Conservation (phyloP, 345 rosid genomes). For the Salix suchowensis region DNA sequence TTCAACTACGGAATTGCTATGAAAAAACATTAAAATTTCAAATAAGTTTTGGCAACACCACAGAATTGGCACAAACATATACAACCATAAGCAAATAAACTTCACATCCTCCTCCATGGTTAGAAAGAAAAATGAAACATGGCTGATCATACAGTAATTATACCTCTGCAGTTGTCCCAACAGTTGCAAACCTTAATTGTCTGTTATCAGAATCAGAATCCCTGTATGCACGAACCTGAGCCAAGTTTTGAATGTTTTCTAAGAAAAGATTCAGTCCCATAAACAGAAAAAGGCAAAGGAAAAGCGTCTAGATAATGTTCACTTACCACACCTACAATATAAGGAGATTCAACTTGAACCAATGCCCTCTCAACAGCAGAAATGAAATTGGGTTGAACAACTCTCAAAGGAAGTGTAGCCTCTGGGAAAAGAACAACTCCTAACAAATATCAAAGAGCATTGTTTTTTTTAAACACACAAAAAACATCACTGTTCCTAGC, state of each 20-base stretch:
- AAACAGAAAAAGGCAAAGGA: slow-evolving; percentile 1
- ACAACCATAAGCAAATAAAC: neutral
- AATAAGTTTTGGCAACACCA: neutral
- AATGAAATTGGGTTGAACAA: slow-evolving; percentile 60
- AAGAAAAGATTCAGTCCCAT: neutral
- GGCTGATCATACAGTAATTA: neutral
- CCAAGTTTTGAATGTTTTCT: slow-evolving; percentile 11
- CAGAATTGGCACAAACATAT: neutral
- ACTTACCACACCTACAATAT: slow-evolving; percentile 88
- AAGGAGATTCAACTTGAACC: slow-evolving; percentile 66
- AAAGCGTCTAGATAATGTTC: slow-evolving; percentile 6
- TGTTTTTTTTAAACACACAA: neutral
- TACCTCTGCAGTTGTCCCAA: slow-evolving; percentile 98
- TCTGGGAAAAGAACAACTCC: slow-evolving; percentile 97
- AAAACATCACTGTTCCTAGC: neutral
- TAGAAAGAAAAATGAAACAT: neutral
- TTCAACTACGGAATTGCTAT: neutral
- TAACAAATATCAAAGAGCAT: slow-evolving; percentile 28
- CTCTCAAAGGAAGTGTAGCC: slow-evolving; percentile 90
- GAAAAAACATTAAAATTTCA: neutral
- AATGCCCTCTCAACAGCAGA: slow-evolving; percentile 84
- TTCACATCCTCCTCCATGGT: neutral
- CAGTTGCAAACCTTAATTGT: slow-evolving; percentile 45
- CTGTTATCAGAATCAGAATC: slow-evolving; percentile 31
- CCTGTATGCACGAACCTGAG: slow-evolving; percentile 59